Evolutionary conservation across 2,329 filamentous ascomycete species (phyloP), one percentile per base, ranked within the genome.

Genomic region (Colletotrichum abscissum): DNA sequence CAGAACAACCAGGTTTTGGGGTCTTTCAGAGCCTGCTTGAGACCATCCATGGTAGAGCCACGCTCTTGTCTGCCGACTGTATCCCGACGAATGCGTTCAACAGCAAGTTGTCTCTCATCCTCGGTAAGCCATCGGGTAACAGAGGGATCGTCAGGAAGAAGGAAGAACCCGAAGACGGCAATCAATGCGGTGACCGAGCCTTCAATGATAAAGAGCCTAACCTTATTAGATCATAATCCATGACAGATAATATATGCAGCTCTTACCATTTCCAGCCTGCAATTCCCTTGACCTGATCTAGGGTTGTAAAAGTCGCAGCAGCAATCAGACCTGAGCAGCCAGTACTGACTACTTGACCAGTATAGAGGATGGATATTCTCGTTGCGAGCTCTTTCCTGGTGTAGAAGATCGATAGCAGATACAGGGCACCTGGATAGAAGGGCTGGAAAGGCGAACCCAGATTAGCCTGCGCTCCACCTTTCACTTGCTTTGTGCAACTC

Each of bases 161-260:
- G 77, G 75, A 84, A 84, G 35, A 84, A 81, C 6, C 82, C 82
- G 7, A 82, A 84, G 0, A 84, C 78, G 11, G 84, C 80, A 14
- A 81, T 81, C 33, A 84, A 83, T 7, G 74, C 82, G 4, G 81
- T 83, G 11, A 84, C 79, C 30, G 82, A 68, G 19, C 75, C 76
- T 54, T 84, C 73, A 11, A 75, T 75, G 26, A 74, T 67, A 24
- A 67, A 54, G 11, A 74, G 59, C 72, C 67, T 71, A n/a, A 6
- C 1, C 1, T 16, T 7, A 8, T 63, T 14, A 49, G 38, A 6
- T 16, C 38, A 1, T 26, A 4, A 7, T 33, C 22, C 19, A 6
- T 7, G n/a, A 26, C 16, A 5, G 2, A 19, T 8, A 14, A 26
- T 2, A 35, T 35, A 35, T 35, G 14, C 54, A 28, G 9, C 4